Base-by-base conservation (phyloP, 176 grass and related monocot genomes). In the Microstegium vimineum region DNA sequence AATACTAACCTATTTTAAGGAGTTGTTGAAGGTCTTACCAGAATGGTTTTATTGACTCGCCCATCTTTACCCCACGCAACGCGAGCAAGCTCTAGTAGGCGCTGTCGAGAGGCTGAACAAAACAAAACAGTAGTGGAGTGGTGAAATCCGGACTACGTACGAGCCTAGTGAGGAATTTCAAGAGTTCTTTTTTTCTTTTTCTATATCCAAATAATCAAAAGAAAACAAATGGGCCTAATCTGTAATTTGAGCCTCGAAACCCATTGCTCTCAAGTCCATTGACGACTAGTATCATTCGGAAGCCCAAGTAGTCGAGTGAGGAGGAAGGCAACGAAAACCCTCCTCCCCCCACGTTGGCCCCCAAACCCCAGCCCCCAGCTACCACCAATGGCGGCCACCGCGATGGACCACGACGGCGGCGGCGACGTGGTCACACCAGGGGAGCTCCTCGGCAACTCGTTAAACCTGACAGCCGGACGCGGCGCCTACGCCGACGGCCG, bases 401-500 rank as follows among this genome's bases (percentile, higher is more conserved):
- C 83, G 59, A 90, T 91, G 71, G 80, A 73, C 42, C 75, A 77
- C 65, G 87, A 85, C 62, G 89, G 85, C 62, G 86, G 67, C 68
- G 89, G 73, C 69, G 85, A 84, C 34, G 79, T 91, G 2, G 86
- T 98, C 73, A 91, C 92, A 18, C 95, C 95, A 2, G 95, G 95
- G 17, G 90, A 98, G 63, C 76, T 93, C 36, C 84, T 98, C 1
- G 92, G 92, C n/a, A 75, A 79, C 62, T 77, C 80, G 3, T 56
- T 65, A 10, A 70, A 79, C 0, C 86, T 98, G 33, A 30, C 76
- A 22, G 84, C 92, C 1, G 95, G 95, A n/a, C 84, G 81, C 28
- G 95, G 95, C 10, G 86, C 90, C 47, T 98, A 98, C 76, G 80
- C 92, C 20, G 90, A 98, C 1, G 95, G 92, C 18, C 84, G 86